phyloP scores from a whole-genome alignment of 1,284 basidiomycete genomes.

The Cronartium quercuum region DNA sequence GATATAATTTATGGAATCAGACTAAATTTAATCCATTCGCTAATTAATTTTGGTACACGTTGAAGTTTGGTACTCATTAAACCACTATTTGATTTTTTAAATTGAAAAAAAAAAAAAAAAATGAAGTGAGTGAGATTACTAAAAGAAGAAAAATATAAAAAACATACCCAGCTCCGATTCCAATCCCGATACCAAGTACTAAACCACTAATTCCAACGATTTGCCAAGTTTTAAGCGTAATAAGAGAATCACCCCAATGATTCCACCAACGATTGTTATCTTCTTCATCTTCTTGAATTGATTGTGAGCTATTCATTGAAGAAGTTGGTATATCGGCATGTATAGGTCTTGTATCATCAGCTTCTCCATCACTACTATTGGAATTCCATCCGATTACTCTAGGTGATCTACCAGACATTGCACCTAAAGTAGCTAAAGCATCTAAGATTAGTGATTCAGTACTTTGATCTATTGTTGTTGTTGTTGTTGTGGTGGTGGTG shows the following conservation, averaged over 20 bases:
- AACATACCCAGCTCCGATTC: constrained; percentile 18
- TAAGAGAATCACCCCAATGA: background rate
- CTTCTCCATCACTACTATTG: constrained; percentile 6
- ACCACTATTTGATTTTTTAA: too few species aligned
- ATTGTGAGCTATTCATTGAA: constrained; percentile 6
- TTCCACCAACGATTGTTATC: background rate
- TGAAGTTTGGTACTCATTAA: too few species aligned
- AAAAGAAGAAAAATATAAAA: too few species aligned
- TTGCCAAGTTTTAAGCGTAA: constrained; percentile 33
- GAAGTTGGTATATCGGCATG: constrained; percentile 28
- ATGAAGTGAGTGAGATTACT: too few species aligned
- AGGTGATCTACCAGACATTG: constrained; percentile 1
- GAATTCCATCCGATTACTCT: constrained; percentile 10
- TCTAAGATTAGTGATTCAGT: too few species aligned
- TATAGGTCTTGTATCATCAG: constrained; percentile 8
- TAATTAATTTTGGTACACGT: too few species aligned
- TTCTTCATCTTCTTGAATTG: background rate
- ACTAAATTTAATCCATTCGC: too few species aligned
- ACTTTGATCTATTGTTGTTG: too few species aligned
- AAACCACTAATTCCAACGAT: constrained; percentile 21
- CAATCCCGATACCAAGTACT: constrained; percentile 15
- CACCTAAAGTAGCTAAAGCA: constrained; percentile 8
- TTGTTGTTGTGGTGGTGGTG: background rate
- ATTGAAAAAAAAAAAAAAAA: too few species aligned
- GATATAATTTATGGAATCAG: too few species aligned